Evolutionary conservation across 1,284 basidiomycete genomes (phyloP).

Genomic region (Laetiporus sulphureus): DNA sequence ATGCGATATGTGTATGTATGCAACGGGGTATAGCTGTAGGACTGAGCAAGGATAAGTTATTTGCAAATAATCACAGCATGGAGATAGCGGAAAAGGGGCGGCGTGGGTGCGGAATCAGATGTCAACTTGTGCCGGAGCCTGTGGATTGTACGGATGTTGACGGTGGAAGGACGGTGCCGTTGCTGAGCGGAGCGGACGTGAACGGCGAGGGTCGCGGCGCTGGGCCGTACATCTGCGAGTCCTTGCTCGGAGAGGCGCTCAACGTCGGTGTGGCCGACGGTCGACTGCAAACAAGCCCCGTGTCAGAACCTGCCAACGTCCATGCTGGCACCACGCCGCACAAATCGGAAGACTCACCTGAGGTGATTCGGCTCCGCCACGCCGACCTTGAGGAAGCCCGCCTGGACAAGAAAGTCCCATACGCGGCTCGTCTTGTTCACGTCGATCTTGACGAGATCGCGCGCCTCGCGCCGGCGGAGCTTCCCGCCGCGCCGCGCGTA

Average conservation of each 20-base stretch:
- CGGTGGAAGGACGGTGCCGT: no score
- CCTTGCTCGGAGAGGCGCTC: constrained; percentile 34
- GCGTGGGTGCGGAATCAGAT: no score
- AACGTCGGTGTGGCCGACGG: constrained; percentile 26
- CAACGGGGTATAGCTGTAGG: neutral
- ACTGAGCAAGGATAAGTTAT: no score
- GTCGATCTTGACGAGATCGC: constrained; percentile 87
- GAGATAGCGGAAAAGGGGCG: no score
- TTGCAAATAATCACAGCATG: no score
- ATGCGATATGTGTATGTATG: constrained; percentile 14
- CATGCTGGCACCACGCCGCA: no score
- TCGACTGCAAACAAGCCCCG: constrained; percentile 9
- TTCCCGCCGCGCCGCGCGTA: constrained; percentile 86
- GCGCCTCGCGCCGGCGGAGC: constrained; percentile 77
- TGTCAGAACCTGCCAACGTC: neutral
- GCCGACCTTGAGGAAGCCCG: constrained; percentile 51
- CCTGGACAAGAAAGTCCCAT: constrained; percentile 84
- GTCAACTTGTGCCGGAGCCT: no score
- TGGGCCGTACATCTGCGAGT: constrained; percentile 21
- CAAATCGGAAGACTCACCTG: no score
- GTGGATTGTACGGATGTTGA: no score
- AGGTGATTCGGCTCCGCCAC: constrained; percentile 13
- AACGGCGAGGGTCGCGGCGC: constrained; percentile 27
- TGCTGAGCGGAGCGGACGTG: constrained; percentile 21
- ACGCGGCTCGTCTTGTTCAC: constrained; percentile 87